Evolutionary conservation across 2,329 filamentous ascomycete genomes (phyloP), one percentile per base, ranked within the genome.

Genomic region (Beauveria rudraprayagi): DNA sequence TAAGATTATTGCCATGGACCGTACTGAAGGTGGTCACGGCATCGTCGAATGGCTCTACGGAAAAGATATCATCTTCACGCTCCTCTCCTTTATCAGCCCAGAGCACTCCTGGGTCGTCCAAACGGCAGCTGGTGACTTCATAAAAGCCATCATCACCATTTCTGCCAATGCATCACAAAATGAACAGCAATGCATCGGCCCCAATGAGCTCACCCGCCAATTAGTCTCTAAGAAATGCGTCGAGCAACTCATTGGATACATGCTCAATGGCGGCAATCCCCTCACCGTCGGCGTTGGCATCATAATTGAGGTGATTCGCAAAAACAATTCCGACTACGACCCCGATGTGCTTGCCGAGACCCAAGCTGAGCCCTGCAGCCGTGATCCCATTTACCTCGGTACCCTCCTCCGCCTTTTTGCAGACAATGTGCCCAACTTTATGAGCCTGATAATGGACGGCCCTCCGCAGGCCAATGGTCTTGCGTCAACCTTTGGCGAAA

Each of bases 271-370:
- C 44, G 94, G 94, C 28, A 97, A 99, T 69, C 89, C 94, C 6
- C 77, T 99, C 62, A 97, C 93, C 0, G 95, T 97, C 17, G 94
- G 94, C 55, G 94, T 99, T 11, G 94, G 94, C 22, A 97, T 97
- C 69, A 85, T 99, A 40, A 99, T 99, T 65, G 94, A 99, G 75
- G 94, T 99, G 51, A 99, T 99, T 71, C 85, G 94, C 63, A 99
- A 99, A 78, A 99, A 99, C 76, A 99, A 99, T 73, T 97, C 94
- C 0, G 94, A 99, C 74, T 99, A 99, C 72, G 94, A 99, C 67
- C 88, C 94, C 1, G 94, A 97, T 67, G 90, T 92, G 67, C 87
- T 92, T 63, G 86, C 89, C 54, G 91, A 92, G 62, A 85, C 90
- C 30, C 90, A 90, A 65, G 84, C 89, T 3, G 80, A 87, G 60